Base-by-base conservation (phyloP, 345 rosid genomes). In the Citrus australasica region DNA sequence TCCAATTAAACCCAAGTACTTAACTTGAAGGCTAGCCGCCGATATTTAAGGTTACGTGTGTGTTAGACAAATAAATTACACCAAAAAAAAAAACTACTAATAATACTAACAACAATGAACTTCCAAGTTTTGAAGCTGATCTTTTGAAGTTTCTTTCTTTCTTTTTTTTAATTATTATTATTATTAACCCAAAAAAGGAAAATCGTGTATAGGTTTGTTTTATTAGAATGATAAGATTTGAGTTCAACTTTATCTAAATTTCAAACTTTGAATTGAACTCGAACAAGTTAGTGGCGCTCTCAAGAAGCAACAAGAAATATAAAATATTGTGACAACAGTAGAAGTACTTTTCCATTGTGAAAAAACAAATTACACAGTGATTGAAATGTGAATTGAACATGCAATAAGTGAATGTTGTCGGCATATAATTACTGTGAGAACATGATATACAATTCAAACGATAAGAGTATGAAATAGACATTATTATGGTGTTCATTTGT, bases 1-100 rank as follows among this genome's bases (percentile, higher is more conserved):
- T 74, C 80, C 85, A 79, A 62, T 35, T 22, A 64, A 83, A 53
- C 7, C 58, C 7, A 17, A 53, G 6, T 53, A 53, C 22, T 53
- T 53, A 14, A 4, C 58, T 17, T 53, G 58, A 53, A 53, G 0
- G 7, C 22, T 5, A 5, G 33, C 51, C n/a, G 28, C 53, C 27
- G 37, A 67, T 13, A 3, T 24, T 42, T 68, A 40, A 5, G 72
- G 55, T 68, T n/a, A 11, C 32, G 72, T 24, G 24, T 13, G 22
- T 6, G 58, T 17, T 53, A 1, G 58, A 53, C 22, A 5, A 17
- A 53, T 5, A 53, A 53, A 51, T 68, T 68, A 9, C 9, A 22
- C 66, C 51, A 25, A 25, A 25, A 25, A 73, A 33, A 58, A 55
- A 58, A 35, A 35, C n/a, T 58, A 3, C 51, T 46, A 11, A 46